phyloP scores from a whole-genome alignment of 352 stramenopile species.

The Pythium aquatile region DNA sequence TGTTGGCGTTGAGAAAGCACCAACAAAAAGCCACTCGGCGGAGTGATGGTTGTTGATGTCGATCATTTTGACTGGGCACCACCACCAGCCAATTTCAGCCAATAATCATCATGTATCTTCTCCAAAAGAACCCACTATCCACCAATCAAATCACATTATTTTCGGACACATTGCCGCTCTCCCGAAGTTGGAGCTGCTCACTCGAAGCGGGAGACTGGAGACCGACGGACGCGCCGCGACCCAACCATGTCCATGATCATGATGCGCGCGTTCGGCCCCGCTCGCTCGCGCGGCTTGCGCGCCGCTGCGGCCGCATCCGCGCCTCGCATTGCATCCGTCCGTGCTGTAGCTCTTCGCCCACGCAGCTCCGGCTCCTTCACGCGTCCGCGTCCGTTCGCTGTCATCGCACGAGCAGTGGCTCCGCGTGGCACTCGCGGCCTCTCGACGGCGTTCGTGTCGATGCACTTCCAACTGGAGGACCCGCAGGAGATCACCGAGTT shows the following conservation, averaged over 20 bases:
- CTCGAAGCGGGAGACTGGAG: constrained; percentile 2
- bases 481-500: constrained; percentile 65
- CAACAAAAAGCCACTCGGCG: constrained; percentile 15
- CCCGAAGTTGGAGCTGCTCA: constrained; percentile 11
- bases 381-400: constrained; percentile 13
- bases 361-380: constrained; percentile 7
- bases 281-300: constrained; percentile 22
- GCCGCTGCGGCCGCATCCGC: not conserved
- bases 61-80: constrained; percentile 8
- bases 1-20: constrained; percentile 12
- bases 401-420: not conserved
- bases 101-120: constrained; percentile 9
- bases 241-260: constrained; percentile 10
- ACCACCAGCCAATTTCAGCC: constrained; percentile 37
- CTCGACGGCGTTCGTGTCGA: constrained; percentile 63
- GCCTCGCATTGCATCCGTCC: not conserved
- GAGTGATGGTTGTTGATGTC: constrained; percentile 20
- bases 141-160: constrained; percentile 12
- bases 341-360: not conserved
- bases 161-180: constrained; percentile 11
- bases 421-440: not conserved
- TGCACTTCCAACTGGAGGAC: constrained; percentile 72
- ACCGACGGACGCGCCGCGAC: constrained; percentile 6
- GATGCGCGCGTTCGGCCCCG: constrained; percentile 25
- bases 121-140: constrained; percentile 22